These are phyloP conservation scores for Neopestalotiopsis rosae DNA, from an alignment of 2,329 filamentous ascomycete species.

Conservation along the genomic window DNA sequence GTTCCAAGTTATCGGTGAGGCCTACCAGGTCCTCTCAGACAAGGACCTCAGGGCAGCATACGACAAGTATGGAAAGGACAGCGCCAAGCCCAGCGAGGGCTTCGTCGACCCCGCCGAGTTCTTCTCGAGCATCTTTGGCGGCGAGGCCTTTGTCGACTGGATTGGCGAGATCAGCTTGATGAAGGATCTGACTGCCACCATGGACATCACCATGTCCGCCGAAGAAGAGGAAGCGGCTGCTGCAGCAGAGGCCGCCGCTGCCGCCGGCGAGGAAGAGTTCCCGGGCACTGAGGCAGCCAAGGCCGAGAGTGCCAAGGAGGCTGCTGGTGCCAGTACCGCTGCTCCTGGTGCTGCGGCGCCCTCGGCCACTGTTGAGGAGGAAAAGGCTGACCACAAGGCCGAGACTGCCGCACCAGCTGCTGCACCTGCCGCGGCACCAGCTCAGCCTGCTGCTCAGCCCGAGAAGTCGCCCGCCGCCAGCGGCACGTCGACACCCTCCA, in stretches of 20 bases:
- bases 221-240: conserved; percentile 71
- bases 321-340: conserved; percentile 30
- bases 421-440: conserved; percentile 31
- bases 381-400: conserved; percentile 32
- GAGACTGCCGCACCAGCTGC: conserved; percentile 33
- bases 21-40: conserved; percentile 84
- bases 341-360: conserved; percentile 34
- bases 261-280: conserved; percentile 56
- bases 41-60: conserved; percentile 87
- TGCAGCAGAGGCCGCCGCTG: conserved; percentile 54
- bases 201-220: conserved; percentile 93
- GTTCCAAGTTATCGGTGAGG: conserved; percentile 85
- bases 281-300: conserved; percentile 63
- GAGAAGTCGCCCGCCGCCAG: conserved; percentile 44
- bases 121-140: conserved; percentile 98
- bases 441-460: conserved; percentile 45
- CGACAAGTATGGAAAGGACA: conserved; percentile 96
- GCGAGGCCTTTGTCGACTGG: conserved; percentile 93
- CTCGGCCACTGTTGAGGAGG: conserved; percentile 39
- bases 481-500: conserved; percentile 45
- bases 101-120: conserved; percentile 98
- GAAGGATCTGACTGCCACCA: conserved; percentile 96
- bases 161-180: conserved; percentile 98
- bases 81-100: conserved; percentile 86
- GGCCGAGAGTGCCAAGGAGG: conserved; percentile 56